A percentile compares a stretch with the other conserved stretches of the same genome.
Evolutionary conservation across 129 eudicot genomes (phyloP).

Genomic region (Flaveria sonorensis): DNA sequence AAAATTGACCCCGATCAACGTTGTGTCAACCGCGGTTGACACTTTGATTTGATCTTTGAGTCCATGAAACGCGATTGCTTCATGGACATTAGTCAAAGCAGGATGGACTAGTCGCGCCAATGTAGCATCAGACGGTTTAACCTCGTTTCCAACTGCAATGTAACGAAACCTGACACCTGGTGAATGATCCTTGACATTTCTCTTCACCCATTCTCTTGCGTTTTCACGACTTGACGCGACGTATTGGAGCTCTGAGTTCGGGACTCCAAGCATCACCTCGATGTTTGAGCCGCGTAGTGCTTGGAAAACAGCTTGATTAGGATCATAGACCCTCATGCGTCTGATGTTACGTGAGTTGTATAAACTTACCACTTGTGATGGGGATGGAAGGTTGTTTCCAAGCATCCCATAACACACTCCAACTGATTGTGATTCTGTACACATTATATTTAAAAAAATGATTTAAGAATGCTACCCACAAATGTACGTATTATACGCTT

Average conservation of each 20-base stretch:
- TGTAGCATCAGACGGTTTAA: slow-evolving; percentile 39
- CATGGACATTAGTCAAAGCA: slow-evolving; percentile 45
- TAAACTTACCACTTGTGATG: slow-evolving; percentile 32
- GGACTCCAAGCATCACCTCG: slow-evolving; percentile 36
- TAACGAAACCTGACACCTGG: slow-evolving; percentile 41
- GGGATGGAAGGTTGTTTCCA: slow-evolving; percentile 47
- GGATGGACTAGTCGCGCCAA: slow-evolving; percentile 46
- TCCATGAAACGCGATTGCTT: slow-evolving; percentile 40
- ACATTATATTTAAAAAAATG: background rate
- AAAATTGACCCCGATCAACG: slow-evolving; percentile 27
- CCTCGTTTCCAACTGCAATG: slow-evolving; percentile 68
- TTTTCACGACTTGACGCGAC: slow-evolving; percentile 42
- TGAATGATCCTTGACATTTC: slow-evolving; percentile 33
- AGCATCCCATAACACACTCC: slow-evolving; percentile 42
- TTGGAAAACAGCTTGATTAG: slow-evolving; percentile 39
- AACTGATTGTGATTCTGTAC: slow-evolving; percentile 32
- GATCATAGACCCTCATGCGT: slow-evolving; percentile 46
- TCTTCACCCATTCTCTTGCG: slow-evolving; percentile 54
- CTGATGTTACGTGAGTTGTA: slow-evolving; percentile 31
- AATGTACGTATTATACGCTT: too few species aligned
- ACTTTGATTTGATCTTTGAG: slow-evolving; percentile 43
- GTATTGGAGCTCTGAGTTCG: slow-evolving; percentile 28
- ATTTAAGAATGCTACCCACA: background rate
- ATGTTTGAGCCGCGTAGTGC: slow-evolving; percentile 39
- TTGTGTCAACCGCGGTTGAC: slow-evolving; percentile 42